A percentile compares a stretch with the other conserved stretches of the same genome.
Evolutionary conservation across 768 basidiomycete species (phyloP).

Genomic region (Pisolithus sp.): DNA sequence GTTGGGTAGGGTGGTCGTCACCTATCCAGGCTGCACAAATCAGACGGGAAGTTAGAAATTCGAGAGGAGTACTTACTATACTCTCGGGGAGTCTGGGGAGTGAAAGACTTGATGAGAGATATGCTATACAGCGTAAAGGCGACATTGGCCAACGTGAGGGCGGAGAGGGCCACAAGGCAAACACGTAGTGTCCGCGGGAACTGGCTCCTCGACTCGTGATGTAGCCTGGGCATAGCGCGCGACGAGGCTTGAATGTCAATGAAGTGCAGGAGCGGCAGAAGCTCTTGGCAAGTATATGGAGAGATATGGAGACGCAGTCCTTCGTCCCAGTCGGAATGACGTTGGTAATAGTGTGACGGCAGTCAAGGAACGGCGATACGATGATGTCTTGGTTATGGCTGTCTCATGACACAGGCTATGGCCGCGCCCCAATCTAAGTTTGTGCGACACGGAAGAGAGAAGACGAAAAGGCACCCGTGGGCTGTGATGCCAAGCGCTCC

Average conservation of each 20-base stretch:
- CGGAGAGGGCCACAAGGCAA: conserved; percentile 16
- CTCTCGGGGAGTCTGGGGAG: conserved; percentile 11
- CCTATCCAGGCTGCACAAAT: conserved; percentile 22
- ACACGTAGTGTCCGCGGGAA: background rate
- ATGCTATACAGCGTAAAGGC: conserved; percentile 10
- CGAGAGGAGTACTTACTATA: conserved; percentile 16
- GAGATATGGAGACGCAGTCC: background rate
- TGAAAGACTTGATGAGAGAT: conserved; percentile 9
- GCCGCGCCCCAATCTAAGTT: too few species aligned
- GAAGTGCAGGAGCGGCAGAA: background rate
- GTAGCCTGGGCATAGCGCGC: too few species aligned
- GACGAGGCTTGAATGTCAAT: background rate
- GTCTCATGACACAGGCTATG: too few species aligned
- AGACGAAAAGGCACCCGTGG: too few species aligned
- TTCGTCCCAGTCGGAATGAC: background rate
- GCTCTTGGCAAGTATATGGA: background rate
- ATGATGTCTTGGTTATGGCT: too few species aligned
- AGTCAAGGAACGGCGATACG: too few species aligned
- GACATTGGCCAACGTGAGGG: conserved; percentile 20
- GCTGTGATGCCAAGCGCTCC: too few species aligned
- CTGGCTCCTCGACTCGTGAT: background rate
- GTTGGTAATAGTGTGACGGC: background rate
- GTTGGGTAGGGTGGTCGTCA: conserved; percentile 26
- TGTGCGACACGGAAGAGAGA: too few species aligned
- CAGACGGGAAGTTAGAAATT: background rate